phyloP scores from a whole-genome alignment of 768 basidiomycete species.

The Lentinula raphanica region DNA sequence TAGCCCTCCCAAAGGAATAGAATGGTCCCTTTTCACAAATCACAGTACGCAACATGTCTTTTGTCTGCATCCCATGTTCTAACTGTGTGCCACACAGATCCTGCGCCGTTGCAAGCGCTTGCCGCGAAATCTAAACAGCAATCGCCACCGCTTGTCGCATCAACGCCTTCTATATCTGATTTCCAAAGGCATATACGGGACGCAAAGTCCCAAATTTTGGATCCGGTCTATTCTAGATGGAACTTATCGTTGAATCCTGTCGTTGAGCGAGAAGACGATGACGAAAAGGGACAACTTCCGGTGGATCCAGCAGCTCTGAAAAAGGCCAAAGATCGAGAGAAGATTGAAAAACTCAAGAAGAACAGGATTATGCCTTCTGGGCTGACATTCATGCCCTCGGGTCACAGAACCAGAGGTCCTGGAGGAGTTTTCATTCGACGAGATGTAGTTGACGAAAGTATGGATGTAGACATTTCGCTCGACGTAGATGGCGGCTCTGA shows the following conservation, averaged over 20 bases:
- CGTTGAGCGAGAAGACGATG: conserved; percentile 33
- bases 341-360: conserved; percentile 53
- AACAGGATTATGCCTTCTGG: conserved; percentile 29
- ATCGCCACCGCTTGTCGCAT: conserved; percentile 37
- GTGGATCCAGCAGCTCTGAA: conserved; percentile 36
- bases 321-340: conserved; percentile 42
- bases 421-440: conserved; percentile 48
- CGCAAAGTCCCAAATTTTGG: conserved; percentile 45
- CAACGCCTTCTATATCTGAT: conserved; percentile 31
- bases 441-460: conserved; percentile 57
- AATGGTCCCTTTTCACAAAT: conserved; percentile 58
- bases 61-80: background rate
- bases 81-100: conserved; percentile 35
- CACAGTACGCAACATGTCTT: conserved; percentile 38
- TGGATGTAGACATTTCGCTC: conserved; percentile 50
- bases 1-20: conserved; percentile 41
- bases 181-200: conserved; percentile 56
- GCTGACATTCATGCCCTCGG: conserved; percentile 15
- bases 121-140: conserved; percentile 27
- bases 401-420: conserved; percentile 17
- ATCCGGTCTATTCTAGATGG: conserved; percentile 34
- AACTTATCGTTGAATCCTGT: conserved; percentile 20
- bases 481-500: conserved; percentile 21
- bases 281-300: conserved; percentile 21
- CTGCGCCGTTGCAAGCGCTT: conserved; percentile 45